Evolutionary conservation across 2,329 filamentous ascomycete genomes (phyloP), one percentile per base, ranked within the genome.

Genomic region (Fusarium citri): DNA sequence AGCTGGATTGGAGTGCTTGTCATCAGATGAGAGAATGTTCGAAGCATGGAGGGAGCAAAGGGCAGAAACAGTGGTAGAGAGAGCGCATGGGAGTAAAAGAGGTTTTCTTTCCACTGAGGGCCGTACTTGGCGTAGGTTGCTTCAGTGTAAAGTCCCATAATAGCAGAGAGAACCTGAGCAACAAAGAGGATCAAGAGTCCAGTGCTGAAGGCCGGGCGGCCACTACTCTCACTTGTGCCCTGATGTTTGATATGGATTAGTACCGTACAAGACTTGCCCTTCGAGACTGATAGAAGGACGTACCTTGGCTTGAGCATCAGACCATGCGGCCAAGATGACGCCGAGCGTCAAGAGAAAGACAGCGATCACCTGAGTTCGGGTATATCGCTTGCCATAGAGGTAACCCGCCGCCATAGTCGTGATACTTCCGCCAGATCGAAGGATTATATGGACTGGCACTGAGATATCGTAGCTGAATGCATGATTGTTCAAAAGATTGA

Each of bases 391-490:
- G 42, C 95, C 95, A 76, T 91, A 94, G 16, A 97, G 73, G 76
- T 91, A 94, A 5, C 96, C 96, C n/a, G 95, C 93, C 18, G 91
- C 81, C 89, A 99, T 97, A 11, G 96, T 98, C 7, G 94, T 97
- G 67, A 98, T 97, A 74, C 94, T 97, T 18, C 96, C 96, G 51
- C 95, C 97, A 50, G 94, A 98, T 55, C 96, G 89, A 30, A 99
- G 85, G 72, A 99, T 98, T 74, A 99, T 99, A 78, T 99, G 96
- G 50, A 99, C 90, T 2, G 96, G 96, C 0, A 99, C 94, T 9
- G 94, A 97, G 59, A 99, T 98, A 74, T 94, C 91, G 82, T 98
- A 99, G 68, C 94, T 94, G 80, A 99, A 99, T 9, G 95, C 96
- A 84, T 95, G 95, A 76, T 99, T 99, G 82, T 99, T 99, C 77